Conservation (phyloP, 1,284 basidiomycete genomes). For the Rhodotorula sp. region DNA sequence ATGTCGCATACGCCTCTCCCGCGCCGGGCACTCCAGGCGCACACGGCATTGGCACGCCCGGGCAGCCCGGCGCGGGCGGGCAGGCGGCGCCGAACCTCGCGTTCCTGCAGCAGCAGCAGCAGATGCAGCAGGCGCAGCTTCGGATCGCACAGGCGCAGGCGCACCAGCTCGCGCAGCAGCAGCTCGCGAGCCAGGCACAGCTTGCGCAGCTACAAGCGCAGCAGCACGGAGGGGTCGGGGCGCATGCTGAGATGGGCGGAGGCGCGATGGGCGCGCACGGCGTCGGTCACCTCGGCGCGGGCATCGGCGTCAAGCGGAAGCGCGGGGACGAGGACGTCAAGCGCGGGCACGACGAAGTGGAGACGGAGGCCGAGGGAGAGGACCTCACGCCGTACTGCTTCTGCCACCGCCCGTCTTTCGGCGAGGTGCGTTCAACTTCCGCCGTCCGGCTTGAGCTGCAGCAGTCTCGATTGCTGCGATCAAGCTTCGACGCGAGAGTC, state of each 20-base stretch:
- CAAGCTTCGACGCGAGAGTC: neutral
- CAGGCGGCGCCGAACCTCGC: constrained; percentile 22
- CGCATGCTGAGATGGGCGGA: neutral
- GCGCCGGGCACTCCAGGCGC: constrained; percentile 15
- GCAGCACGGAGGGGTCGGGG: constrained; percentile 14
- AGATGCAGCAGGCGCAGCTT: constrained; percentile 24
- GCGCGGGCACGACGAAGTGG: constrained; percentile 29
- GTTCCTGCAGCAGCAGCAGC: constrained; percentile 33
- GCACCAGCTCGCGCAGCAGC: constrained; percentile 14
- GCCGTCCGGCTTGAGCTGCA: neutral
- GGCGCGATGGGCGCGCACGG: constrained; percentile 6
- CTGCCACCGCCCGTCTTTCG: constrained; percentile 45
- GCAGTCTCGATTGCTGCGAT: no score
- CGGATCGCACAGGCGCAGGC: constrained; percentile 24
- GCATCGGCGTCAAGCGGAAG: constrained; percentile 22
- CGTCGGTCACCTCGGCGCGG: constrained; percentile 7
- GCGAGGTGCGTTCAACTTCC: constrained; percentile 39
- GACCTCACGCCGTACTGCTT: constrained; percentile 46
- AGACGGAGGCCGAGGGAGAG: constrained; percentile 37
- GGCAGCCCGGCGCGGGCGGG: neutral
- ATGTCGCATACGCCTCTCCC: constrained; percentile 27
- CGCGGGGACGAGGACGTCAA: constrained; percentile 38
- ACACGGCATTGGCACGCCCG: neutral
- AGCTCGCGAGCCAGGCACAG: constrained; percentile 33
- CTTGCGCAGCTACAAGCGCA: constrained; percentile 27